Percentiles rank a stretch among this genome's conserved stretches.
Conservation (phyloP, 208 protist species). For the Leishmania guyanensis region DNA sequence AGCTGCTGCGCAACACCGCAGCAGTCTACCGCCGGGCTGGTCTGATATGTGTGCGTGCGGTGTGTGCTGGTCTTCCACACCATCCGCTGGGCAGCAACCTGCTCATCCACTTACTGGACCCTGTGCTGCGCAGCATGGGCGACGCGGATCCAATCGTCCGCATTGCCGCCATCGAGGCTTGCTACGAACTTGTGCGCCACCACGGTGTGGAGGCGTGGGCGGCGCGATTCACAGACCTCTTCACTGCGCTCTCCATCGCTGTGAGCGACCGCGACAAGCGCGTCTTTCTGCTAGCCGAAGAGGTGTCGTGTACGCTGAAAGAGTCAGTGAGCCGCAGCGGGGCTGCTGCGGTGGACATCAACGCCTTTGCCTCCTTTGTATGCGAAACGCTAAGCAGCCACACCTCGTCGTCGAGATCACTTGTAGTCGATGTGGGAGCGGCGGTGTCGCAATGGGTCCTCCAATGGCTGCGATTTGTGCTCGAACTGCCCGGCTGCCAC, state of each 20-base stretch:
- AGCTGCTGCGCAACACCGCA: conserved; percentile 42
- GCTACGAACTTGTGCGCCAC: conserved; percentile 54
- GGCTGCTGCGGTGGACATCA: conserved; percentile 33
- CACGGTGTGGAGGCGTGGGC: conserved; percentile 44
- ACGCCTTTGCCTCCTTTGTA: conserved; percentile 36
- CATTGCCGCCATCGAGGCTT: conserved; percentile 67
- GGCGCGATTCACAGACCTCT: conserved; percentile 53
- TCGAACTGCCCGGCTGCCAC: conserved; percentile 52
- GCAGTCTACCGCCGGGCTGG: conserved; percentile 65
- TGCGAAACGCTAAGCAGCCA: conserved; percentile 43
- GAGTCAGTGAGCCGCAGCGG: conserved; percentile 52
- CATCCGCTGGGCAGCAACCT: conserved; percentile 23
- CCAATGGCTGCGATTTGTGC: conserved; percentile 59
- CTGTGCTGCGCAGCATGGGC: conserved; percentile 44
- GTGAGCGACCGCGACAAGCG: conserved; percentile 66
- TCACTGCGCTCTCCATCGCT: conserved; percentile 49
- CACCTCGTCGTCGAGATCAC: conserved; percentile 13
- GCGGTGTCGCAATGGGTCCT: conserved; percentile 56
- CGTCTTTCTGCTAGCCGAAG: conserved; percentile 52
- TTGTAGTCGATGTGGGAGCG: conserved; percentile 18
- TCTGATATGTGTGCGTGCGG: conserved; percentile 46
- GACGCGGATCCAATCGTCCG: conserved; percentile 70
- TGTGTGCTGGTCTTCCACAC: conserved; percentile 46
- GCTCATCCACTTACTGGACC: conserved; percentile 31
- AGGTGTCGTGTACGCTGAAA: conserved; percentile 61